phyloP scores from a whole-genome alignment of 352 stramenopile genomes.

The Pythium phragmitis region DNA sequence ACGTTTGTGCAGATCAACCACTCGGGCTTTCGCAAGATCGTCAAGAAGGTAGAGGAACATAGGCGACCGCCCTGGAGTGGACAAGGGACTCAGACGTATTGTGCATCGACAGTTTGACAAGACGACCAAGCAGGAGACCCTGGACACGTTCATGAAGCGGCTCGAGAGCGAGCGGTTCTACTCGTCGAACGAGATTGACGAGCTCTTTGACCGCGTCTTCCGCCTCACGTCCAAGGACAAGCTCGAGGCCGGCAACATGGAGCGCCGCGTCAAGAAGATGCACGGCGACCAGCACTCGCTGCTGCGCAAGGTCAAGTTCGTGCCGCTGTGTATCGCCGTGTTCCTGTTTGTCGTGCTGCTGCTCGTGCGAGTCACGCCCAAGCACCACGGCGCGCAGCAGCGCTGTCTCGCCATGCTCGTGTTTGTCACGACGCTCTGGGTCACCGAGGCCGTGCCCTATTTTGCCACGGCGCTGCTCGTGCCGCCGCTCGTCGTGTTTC shows the following conservation, averaged over 20 bases:
- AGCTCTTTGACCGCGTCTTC: slow-evolving; percentile 78
- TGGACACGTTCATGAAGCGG: slow-evolving; percentile 80
- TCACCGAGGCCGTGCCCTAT: slow-evolving; percentile 90
- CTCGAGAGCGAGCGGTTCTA: slow-evolving; percentile 81
- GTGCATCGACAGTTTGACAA: slow-evolving; percentile 84
- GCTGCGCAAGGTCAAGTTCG: slow-evolving; percentile 82
- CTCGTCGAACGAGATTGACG: slow-evolving; percentile 71
- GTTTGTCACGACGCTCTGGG: slow-evolving; percentile 89
- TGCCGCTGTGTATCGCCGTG: slow-evolving; percentile 70
- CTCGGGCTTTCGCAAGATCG: slow-evolving; percentile 92
- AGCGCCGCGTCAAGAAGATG: slow-evolving; percentile 77
- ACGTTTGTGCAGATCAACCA: slow-evolving; percentile 92
- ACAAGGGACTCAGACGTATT: neutral
- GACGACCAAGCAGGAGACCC: slow-evolving; percentile 65
- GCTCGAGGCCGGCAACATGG: slow-evolving; percentile 86
- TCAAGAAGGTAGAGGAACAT: slow-evolving; percentile 77
- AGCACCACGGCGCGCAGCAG: slow-evolving; percentile 79
- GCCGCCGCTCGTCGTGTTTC: slow-evolving; percentile 85
- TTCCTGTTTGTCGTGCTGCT: slow-evolving; percentile 76
- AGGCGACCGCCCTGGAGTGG: too few species aligned
- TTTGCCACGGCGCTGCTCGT: slow-evolving; percentile 90
- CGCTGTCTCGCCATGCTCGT: slow-evolving; percentile 89
- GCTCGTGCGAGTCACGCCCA: slow-evolving; percentile 68
- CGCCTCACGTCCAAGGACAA: slow-evolving; percentile 84
- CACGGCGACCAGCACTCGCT: slow-evolving; percentile 83